Percentiles rank a stretch among this genome's conserved stretches.
These are phyloP conservation scores for Talaromyces borbonicus DNA, from an alignment of 495 filamentous ascomycete species.

Conservation along the genomic window DNA sequence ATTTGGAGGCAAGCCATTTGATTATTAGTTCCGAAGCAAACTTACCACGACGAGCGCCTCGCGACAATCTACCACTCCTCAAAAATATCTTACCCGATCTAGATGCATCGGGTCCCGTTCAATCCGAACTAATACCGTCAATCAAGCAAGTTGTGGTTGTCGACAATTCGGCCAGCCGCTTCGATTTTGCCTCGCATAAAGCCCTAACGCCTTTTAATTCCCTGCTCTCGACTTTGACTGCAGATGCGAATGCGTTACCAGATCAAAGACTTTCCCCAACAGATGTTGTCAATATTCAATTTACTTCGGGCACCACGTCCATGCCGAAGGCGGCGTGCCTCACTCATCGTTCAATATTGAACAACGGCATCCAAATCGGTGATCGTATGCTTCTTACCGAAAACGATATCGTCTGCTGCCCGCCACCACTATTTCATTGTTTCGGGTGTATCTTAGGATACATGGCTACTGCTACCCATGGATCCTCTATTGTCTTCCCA, in stretches of 20 bases:
- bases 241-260: slow-evolving; percentile 32
- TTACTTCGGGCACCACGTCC: slow-evolving; percentile 88
- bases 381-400: slow-evolving; percentile 69
- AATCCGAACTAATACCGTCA: slow-evolving; percentile 57
- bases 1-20: slow-evolving; percentile 65
- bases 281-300: slow-evolving; percentile 92
- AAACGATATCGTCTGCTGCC: slow-evolving; percentile 68
- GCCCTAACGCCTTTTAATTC: slow-evolving; percentile 44
- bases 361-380: slow-evolving; percentile 79
- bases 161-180: slow-evolving; percentile 64
- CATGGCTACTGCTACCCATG: slow-evolving; percentile 89
- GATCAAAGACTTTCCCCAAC: slow-evolving; percentile 43
- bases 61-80: slow-evolving; percentile 66
- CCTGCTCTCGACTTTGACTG: slow-evolving; percentile 34
- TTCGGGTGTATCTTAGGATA: slow-evolving; percentile 88
- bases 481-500: slow-evolving; percentile 75
- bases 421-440: slow-evolving; percentile 86
- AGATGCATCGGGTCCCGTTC: slow-evolving; percentile 28
- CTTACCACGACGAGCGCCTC: slow-evolving; percentile 66
- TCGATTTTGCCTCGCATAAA: slow-evolving; percentile 36
- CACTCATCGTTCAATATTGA: slow-evolving; percentile 74
- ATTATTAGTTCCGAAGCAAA: slow-evolving; percentile 83
- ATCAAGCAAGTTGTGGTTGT: slow-evolving; percentile 64
- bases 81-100: slow-evolving; percentile 55
- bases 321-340: slow-evolving; percentile 89